Base-by-base conservation (phyloP, 352 stramenopile species). In the Globisporangium alternatum region DNA sequence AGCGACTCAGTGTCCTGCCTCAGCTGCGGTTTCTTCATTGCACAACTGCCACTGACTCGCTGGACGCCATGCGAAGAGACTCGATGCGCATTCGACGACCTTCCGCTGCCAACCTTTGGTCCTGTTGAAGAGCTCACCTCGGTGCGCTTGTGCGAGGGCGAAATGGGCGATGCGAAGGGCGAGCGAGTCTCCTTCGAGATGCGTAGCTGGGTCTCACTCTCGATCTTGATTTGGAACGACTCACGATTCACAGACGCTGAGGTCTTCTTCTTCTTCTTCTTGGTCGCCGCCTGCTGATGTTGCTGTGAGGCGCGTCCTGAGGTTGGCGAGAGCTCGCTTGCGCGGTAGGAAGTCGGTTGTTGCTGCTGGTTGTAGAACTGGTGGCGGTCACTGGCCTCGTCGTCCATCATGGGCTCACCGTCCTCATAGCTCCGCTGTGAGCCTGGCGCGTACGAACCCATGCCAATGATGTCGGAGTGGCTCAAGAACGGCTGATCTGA, bases 151-250 rank as follows among this genome's bases (percentile, higher is more conserved):
- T 70, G 44, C n/a, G 65, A 37, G 72, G 60, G 65, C 39, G 65
- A 65, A 3, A 68, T 65, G 48, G 78, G 80, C 1, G 71, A 78
- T 0, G 66, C 60, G 45, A 77, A 72, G 5, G 60, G 60, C 0
- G 74, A 73, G 3, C 54, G 68, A 15, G 71, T 35, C 13, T 80
- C 71, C 53, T 69, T 82, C 0, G 67, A 77, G 6, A 82, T 62
- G 8, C 67, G 73, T 12, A 83, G 37, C 45, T 83, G 75, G 30
- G 68, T 77, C 2, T 78, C 71, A 9, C 66, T 80, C 48, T 83
- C 75, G 45, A 86, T 53, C 53, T 62, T 71, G 28, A 86, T 67
- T 19, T 83, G 74, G 28, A 86, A 79, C 5, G 64, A 58, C 45
- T 67, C 53, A 9, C 31, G 45, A 13, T 5, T 13, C 10, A 0